These are phyloP conservation scores for Platanus orientalis DNA, from an alignment of 164 flowering plant species.

Conservation along the genomic window DNA sequence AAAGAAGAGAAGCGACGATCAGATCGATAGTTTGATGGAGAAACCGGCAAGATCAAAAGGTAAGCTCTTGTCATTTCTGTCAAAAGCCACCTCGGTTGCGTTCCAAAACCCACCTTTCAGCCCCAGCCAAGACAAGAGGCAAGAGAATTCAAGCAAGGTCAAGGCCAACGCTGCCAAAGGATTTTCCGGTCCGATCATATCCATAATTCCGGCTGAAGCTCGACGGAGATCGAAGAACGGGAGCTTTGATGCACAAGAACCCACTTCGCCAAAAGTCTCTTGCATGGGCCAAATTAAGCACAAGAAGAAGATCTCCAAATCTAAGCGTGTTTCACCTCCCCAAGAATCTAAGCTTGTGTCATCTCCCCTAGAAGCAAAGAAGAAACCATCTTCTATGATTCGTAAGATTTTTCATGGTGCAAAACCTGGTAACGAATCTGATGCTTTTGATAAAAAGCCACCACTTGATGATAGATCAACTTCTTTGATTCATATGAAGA, in stretches of 20 bases:
- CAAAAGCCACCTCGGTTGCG: constrained; percentile 40
- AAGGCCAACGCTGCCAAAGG: constrained; percentile 26
- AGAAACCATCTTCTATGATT: constrained; percentile 9
- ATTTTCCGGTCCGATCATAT: constrained; percentile 55
- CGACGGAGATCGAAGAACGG: constrained; percentile 29
- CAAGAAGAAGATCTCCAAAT: constrained; percentile 24
- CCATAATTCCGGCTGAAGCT: constrained; percentile 58
- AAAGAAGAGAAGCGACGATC: no score
- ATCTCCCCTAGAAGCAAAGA: background rate
- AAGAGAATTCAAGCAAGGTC: constrained; percentile 10
- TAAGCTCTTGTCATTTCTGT: constrained; percentile 45
- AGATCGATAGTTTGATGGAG: constrained; percentile 30
- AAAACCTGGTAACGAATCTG: constrained; percentile 13
- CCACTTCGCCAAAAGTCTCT: constrained; percentile 79
- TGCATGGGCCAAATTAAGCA: constrained; percentile 89
- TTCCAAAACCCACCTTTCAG: constrained; percentile 45
- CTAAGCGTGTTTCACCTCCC: constrained; percentile 9
- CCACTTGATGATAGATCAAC: constrained; percentile 18
- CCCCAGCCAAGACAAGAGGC: constrained; percentile 41
- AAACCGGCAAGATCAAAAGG: constrained; percentile 31
- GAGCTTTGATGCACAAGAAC: constrained; percentile 44
- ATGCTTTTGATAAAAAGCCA: background rate
- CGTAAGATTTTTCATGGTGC: constrained; percentile 16
- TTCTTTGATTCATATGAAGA: constrained; percentile 46
- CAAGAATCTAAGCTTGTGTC: background rate